Percentiles rank a stretch among this genome's conserved stretches.
phyloP scores from a whole-genome alignment of 495 filamentous ascomycete species.

The Podospora didyma region DNA sequence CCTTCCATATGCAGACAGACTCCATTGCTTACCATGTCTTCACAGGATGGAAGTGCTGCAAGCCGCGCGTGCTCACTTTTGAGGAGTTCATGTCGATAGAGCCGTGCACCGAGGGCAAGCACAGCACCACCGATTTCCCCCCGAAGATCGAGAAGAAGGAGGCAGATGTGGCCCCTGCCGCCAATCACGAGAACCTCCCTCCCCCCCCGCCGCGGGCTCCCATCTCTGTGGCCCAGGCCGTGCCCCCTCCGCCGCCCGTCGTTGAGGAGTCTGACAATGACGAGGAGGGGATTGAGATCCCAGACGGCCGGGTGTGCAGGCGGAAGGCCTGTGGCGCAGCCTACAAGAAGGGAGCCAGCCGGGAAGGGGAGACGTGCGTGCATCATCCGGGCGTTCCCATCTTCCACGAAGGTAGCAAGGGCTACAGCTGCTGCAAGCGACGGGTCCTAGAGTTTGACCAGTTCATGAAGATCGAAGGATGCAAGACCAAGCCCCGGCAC shows the following conservation, averaged over 20 bases:
- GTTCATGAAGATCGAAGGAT: slow-evolving; percentile 93
- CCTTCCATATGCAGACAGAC: too few species aligned
- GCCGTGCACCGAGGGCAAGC: slow-evolving; percentile 90
- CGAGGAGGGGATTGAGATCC: slow-evolving; percentile 66
- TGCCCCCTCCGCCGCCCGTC: slow-evolving; percentile 58
- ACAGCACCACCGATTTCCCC: slow-evolving; percentile 75
- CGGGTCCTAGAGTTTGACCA: slow-evolving; percentile 95
- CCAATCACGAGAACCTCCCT: slow-evolving; percentile 34
- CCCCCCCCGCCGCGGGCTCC: slow-evolving; percentile 45
- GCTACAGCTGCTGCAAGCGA: slow-evolving; percentile 94
- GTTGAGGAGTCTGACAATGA: slow-evolving; percentile 82
- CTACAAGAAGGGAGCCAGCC: slow-evolving; percentile 55
- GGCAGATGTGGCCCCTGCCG: slow-evolving; percentile 29
- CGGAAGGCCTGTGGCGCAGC: slow-evolving; percentile 64
- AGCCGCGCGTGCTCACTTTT: slow-evolving; percentile 94
- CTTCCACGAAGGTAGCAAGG: slow-evolving; percentile 97
- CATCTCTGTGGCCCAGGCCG: slow-evolving; percentile 50
- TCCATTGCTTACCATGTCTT: slow-evolving; percentile 14
- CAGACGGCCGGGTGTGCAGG: slow-evolving; percentile 69
- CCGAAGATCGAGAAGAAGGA: slow-evolving; percentile 53
- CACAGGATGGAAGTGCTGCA: slow-evolving; percentile 98
- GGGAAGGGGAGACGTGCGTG: slow-evolving; percentile 75
- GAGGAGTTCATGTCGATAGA: slow-evolving; percentile 96
- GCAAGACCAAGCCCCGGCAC: slow-evolving; percentile 75
- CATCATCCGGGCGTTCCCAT: slow-evolving; percentile 84